Percentiles rank a stretch among this genome's conserved stretches.
phyloP scores from a whole-genome alignment of 768 basidiomycete species.

The Suillus subalutaceus region DNA sequence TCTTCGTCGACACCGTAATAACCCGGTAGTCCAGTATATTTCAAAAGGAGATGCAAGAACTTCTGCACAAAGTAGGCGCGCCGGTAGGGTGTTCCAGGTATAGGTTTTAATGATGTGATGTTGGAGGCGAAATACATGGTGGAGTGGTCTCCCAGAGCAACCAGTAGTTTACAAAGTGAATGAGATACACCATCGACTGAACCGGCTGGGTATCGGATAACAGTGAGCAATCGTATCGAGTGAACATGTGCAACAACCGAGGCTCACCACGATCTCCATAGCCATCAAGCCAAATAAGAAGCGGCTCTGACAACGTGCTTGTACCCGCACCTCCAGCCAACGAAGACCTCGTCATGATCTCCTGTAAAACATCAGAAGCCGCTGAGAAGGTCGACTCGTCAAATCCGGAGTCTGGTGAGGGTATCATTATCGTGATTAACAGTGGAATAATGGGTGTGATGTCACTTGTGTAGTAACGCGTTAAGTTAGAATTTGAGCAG shows the following conservation, averaged over 20 bases:
- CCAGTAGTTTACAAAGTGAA: slow-evolving; percentile 79
- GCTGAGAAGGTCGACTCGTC: slow-evolving; percentile 61
- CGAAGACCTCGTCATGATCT: slow-evolving; percentile 75
- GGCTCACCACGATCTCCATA: slow-evolving; percentile 43
- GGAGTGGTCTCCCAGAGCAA: slow-evolving; percentile 86
- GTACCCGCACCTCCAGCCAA: slow-evolving; percentile 71
- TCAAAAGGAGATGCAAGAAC: slow-evolving; percentile 70
- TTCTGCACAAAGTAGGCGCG: slow-evolving; percentile 62
- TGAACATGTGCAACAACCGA: slow-evolving; percentile 40
- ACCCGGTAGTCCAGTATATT: slow-evolving; percentile 75
- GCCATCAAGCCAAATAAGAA: slow-evolving; percentile 72
- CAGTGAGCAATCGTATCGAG: slow-evolving; percentile 35
- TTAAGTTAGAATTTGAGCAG: slow-evolving; percentile 1
- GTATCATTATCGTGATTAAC: slow-evolving; percentile 51
- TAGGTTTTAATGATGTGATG: slow-evolving; percentile 51
- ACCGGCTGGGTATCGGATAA: slow-evolving; percentile 15
- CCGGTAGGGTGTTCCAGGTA: slow-evolving; percentile 40
- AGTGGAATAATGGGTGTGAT: slow-evolving; percentile 70
- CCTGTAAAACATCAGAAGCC: slow-evolving; percentile 73
- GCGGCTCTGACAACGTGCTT: slow-evolving; percentile 78
- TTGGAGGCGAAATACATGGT: slow-evolving; percentile 73
- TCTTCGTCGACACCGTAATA: slow-evolving; percentile 85
- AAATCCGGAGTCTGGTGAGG: slow-evolving; percentile 44
- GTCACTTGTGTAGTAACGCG: slow-evolving; percentile 46
- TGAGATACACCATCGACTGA: slow-evolving; percentile 58